Evolutionary conservation across 108 stramenopile species (phyloP).

Genomic region (Licmophora abbreviata): DNA sequence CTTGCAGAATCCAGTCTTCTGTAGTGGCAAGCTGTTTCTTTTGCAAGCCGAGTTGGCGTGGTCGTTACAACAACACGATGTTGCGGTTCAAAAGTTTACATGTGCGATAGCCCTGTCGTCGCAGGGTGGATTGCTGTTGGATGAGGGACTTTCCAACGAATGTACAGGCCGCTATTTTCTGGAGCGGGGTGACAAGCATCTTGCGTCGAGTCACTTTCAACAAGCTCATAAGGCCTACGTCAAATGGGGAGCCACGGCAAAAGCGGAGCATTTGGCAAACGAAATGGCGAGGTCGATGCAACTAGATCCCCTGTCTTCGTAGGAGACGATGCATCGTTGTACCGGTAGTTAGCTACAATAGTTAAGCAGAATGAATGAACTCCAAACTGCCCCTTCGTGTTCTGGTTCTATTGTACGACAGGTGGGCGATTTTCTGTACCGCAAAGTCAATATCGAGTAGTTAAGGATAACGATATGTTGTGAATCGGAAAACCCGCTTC

Average conservation of each 20-base stretch:
- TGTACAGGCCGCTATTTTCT: background rate
- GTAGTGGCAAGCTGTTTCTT: no score
- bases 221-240: background rate
- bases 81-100: background rate
- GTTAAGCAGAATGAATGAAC: no score
- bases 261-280: background rate
- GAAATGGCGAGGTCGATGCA: background rate
- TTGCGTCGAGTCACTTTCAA: background rate
- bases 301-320: background rate
- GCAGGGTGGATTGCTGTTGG: background rate
- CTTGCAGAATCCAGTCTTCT: no score
- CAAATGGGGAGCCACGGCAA: conserved; percentile 1
- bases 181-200: background rate
- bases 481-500: no score
- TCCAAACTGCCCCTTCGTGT: no score
- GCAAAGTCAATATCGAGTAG: no score
- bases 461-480: no score
- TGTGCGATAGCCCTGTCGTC: background rate
- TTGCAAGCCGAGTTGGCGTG: background rate
- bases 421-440: no score
- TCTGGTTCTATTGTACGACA: no score
- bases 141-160: background rate
- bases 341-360: no score
- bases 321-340: no score
- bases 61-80: background rate